Evolutionary conservation across 106 monocot genomes (phyloP), one percentile per base, ranked within the genome.

Genomic region (Acorus gramineus): DNA sequence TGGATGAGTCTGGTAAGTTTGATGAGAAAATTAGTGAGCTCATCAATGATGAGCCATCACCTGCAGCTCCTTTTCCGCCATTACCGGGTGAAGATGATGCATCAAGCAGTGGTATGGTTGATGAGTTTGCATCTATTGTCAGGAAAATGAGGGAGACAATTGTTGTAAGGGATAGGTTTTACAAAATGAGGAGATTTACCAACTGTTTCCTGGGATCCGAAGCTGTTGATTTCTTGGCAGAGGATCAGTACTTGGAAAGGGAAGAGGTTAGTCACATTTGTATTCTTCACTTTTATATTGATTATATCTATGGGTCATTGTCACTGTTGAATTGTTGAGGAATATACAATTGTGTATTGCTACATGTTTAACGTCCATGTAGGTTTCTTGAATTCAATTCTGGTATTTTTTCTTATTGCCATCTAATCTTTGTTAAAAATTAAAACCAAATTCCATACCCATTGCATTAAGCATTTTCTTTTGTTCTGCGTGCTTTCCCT

Each of bases 61-160:
- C 75, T 53, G 67, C 75, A 58, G 83, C 89, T 74, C 94, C 89
- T 63, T 75, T 74, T 44, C 89, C 89, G 46, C 94, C 94, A 74
- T 78, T 89, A 61, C 77, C 86, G 28, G 94, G 94, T 67, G 94
- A 94, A 77, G 89, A 94, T 80, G 94, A 94, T 76, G 78, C 64
- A 13, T 82, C 86, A 57, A 77, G 79, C 8, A 86, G 74, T 69
- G 94, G 94, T 42, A 84, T 74, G 43, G 50, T 94, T 69, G 94
- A 94, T 78, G 94, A 94, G 75, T 77, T 86, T 66, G 86, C 84
- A 42, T 42, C 82, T 49, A 71, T 90, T 63, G 79, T 89, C 61
- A 81, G 68, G 66, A 94, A 89, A 63, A 84, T 94, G 93, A 89
- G 78, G 74, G 93, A 84, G 47, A 65, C 84, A 54, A 73, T 94